These are phyloP conservation scores for Fennellomyces sp. DNA, from an alignment of 371 early-diverging fungal species.

Conservation along the genomic window DNA sequence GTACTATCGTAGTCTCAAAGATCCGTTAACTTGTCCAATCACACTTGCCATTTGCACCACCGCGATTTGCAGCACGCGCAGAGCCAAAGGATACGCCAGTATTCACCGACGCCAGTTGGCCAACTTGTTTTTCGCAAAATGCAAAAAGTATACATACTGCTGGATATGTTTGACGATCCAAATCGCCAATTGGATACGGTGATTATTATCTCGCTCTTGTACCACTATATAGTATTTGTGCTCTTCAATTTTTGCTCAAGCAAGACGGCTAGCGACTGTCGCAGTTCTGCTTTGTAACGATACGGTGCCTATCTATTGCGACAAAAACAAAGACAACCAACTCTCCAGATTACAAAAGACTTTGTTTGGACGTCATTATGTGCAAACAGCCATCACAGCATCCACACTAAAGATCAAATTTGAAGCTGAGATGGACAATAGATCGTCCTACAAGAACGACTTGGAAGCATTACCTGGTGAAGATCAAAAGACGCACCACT, in stretches of 20 bases:
- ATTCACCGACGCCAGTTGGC: conserved; percentile 12
- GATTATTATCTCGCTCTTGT: neutral
- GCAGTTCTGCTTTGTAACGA: neutral
- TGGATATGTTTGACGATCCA: conserved; percentile 26
- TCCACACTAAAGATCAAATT: neutral
- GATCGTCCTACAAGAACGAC: neutral
- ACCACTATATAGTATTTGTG: neutral
- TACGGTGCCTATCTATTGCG: neutral
- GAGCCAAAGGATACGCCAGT: neutral
- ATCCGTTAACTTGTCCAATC: conserved; percentile 13
- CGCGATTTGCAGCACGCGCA: neutral
- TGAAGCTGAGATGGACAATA: neutral
- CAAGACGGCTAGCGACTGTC: conserved; percentile 3
- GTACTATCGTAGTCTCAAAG: neutral
- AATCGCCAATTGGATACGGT: conserved; percentile 15
- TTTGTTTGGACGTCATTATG: conserved; percentile 1
- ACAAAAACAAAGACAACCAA: no score
- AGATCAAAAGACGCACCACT: neutral
- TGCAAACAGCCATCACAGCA: neutral
- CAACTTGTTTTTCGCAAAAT: conserved; percentile 16
- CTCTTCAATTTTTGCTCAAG: conserved; percentile 1
- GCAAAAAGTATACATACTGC: conserved; percentile 4
- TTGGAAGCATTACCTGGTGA: neutral
- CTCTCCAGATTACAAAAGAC: no score
- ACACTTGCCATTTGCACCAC: conserved; percentile 16